Evolutionary conservation across 225 moss, liverwort and hornwort genomes (phyloP), one percentile per base, ranked within the genome.

Genomic region (Physcomitrium patens): DNA sequence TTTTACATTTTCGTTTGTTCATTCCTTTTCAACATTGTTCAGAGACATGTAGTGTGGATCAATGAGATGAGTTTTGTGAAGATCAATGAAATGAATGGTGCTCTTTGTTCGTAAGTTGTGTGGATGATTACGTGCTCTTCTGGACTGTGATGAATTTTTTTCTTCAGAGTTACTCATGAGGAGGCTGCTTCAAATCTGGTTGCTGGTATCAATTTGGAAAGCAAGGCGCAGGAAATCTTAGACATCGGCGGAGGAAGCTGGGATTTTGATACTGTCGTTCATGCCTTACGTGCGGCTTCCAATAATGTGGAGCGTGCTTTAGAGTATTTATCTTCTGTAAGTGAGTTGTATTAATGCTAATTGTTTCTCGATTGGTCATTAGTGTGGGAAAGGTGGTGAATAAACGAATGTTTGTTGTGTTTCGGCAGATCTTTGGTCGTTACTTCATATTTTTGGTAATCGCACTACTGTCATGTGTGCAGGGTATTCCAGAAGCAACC

Each of bases 181-280:
- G 82, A 85, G 71, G 89, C 93, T 53, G 93, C 93, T 28, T 91
- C 91, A 58, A 85, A 82, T 61, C 82, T 93, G 53, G 93, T 93
- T 44, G 90, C 87, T 13, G 91, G 91, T 14, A 71, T 78, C 58
- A 77, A 76, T 48, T 70, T 93, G 44, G 91, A 93, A 80, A 81
- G 74, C 81, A 93, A 90, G 44, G 76, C 91, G 70, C 93, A 90
- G 71, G 73, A 89, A 11, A 85, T 93, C 45, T 63, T 93, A 12
- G 93, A 93, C 70, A 89, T 93, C 78, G 93, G 93, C 70, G 93
- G 86, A 64, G 93, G 93, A 27, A 89, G 80, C 71, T 93, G 93
- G 93, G 89, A 89, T 79, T 83, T 90, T 48, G 91, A 89, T 12
- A 93, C 85, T 10, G 93, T 93, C 12, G 85, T 87, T 50, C 85